A percentile compares a stretch with the other conserved stretches of the same genome.
These are phyloP conservation scores for Bruguiera parviflora DNA, from an alignment of 345 rosid genomes.

Conservation along the genomic window DNA sequence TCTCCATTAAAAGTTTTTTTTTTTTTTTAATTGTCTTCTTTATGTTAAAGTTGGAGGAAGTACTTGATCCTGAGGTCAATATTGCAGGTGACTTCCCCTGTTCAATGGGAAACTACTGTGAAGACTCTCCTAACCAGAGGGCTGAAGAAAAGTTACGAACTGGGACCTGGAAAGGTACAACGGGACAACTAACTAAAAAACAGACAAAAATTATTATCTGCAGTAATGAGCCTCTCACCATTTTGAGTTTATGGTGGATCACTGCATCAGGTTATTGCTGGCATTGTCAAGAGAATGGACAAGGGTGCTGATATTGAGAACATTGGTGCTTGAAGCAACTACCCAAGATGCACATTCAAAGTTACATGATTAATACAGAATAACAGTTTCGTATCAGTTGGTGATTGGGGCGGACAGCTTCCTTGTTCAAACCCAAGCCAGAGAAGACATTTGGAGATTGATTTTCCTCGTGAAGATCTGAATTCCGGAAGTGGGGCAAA, in stretches of 20 bases:
- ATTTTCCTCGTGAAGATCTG: too few species aligned
- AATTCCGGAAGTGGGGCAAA: too few species aligned
- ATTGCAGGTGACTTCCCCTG: constrained; percentile 93
- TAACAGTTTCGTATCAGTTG: too few species aligned
- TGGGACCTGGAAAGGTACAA: constrained; percentile 96
- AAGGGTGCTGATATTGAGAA: constrained; percentile 67
- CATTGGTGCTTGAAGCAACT: constrained; percentile 52
- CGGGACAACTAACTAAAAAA: too few species aligned
- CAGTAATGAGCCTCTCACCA: not conserved
- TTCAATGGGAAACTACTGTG: constrained; percentile 96
- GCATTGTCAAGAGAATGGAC: constrained; percentile 90
- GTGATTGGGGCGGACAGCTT: too few species aligned
- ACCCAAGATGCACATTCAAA: too few species aligned
- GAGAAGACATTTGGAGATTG: too few species aligned
- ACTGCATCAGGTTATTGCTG: constrained; percentile 77
- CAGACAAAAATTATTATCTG: too few species aligned
- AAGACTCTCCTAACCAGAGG: constrained; percentile 73
- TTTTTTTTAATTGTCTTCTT: too few species aligned
- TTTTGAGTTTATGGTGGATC: constrained; percentile 8
- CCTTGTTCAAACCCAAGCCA: too few species aligned
- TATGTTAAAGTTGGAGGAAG: not conserved
- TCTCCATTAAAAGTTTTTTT: too few species aligned
- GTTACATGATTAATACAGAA: too few species aligned
- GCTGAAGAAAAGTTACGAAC: constrained; percentile 72
- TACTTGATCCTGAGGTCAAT: not conserved